Conservation (phyloP, 768 basidiomycete genomes). For the Boletellus ananas region DNA sequence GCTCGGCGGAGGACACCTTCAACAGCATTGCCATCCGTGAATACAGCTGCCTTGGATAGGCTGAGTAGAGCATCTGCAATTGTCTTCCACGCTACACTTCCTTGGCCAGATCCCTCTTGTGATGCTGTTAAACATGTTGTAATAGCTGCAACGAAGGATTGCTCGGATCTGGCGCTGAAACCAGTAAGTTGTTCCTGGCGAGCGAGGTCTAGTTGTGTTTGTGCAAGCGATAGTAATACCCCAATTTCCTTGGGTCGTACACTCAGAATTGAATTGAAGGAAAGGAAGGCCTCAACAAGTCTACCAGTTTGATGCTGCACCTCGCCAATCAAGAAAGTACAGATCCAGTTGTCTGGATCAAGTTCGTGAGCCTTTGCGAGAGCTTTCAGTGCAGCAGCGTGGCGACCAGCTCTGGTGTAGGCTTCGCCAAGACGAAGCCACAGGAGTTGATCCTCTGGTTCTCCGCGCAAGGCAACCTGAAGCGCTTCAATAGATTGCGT, state of each 20-base stretch:
- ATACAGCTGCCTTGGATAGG: constrained; percentile 52
- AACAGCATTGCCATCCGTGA: constrained; percentile 42
- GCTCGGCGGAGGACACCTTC: constrained; percentile 33
- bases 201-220: constrained; percentile 70
- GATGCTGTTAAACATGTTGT: constrained; percentile 46
- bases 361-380: constrained; percentile 72
- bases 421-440: constrained; percentile 94
- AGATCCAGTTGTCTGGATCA: constrained; percentile 77
- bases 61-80: constrained; percentile 72
- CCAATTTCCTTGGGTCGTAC: constrained; percentile 65
- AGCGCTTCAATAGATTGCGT: constrained; percentile 74
- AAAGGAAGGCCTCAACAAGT: constrained; percentile 67
- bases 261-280: constrained; percentile 55
- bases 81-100: constrained; percentile 78
- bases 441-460: constrained; percentile 70
- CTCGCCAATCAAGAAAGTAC: constrained; percentile 77
- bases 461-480: constrained; percentile 80
- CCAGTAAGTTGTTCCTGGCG: constrained; percentile 61
- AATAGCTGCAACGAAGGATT: constrained; percentile 65
- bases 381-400: constrained; percentile 86
- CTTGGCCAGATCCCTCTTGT: constrained; percentile 55
- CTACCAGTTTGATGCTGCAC: constrained; percentile 76
- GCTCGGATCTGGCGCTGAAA: constrained; percentile 69
- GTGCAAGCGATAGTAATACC: constrained; percentile 65
- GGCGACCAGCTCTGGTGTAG: constrained; percentile 83